Percentiles rank a stretch among this genome's conserved stretches.
These are phyloP conservation scores for Trichoderma arundinaceum DNA, from an alignment of 2,329 filamentous ascomycete genomes.

Conservation along the genomic window DNA sequence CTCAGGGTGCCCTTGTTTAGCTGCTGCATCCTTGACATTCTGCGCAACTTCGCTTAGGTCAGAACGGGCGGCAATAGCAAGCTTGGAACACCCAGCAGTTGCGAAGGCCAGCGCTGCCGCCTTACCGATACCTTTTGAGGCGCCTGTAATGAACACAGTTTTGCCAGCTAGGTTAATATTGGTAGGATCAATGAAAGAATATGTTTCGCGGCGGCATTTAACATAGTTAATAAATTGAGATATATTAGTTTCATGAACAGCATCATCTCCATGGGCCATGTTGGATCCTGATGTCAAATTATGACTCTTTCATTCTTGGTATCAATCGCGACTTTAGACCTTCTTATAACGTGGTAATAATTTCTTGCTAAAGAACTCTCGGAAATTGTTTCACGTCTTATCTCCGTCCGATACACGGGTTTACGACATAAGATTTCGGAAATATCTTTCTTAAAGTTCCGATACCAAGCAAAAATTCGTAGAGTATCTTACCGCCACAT, in stretches of 20 bases:
- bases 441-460: too few species aligned
- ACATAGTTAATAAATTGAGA: background rate
- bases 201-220: constrained; percentile 51
- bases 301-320: too few species aligned
- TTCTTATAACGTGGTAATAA: too few species aligned
- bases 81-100: constrained; percentile 55
- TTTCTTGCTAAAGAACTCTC: too few species aligned
- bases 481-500: too few species aligned
- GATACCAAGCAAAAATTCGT: too few species aligned
- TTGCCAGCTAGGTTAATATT: constrained; percentile 48
- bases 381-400: too few species aligned
- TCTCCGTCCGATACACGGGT: too few species aligned
- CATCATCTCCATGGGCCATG: background rate
- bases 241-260: background rate
- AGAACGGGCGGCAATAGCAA: constrained; percentile 61
- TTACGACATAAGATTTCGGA: too few species aligned
- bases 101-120: constrained; percentile 62
- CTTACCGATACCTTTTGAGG: constrained; percentile 59
- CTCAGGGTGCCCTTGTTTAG: constrained; percentile 23
- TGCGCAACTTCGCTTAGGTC: constrained; percentile 46
- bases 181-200: constrained; percentile 52
- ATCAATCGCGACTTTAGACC: too few species aligned
- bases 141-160: constrained; percentile 59
- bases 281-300: background rate
- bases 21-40: constrained; percentile 45